phyloP scores from a whole-genome alignment of 2,329 filamentous ascomycete genomes.

The Cryphonectria japonica region DNA sequence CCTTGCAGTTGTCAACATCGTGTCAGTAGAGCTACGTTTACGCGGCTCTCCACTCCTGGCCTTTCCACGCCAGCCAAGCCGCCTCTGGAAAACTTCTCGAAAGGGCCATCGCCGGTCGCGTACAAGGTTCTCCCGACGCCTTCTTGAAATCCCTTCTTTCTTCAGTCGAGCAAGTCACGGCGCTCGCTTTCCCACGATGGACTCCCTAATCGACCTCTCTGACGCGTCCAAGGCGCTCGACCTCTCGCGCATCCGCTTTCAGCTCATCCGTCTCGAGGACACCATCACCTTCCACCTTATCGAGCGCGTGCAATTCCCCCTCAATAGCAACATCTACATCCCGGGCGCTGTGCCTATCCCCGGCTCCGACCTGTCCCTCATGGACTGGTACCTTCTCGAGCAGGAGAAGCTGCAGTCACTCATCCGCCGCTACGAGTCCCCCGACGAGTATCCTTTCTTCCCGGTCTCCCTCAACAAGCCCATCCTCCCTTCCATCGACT shows the following conservation, averaged over 20 bases:
- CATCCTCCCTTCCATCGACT: slow-evolving; percentile 84
- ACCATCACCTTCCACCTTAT: slow-evolving; percentile 97
- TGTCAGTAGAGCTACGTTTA: not conserved
- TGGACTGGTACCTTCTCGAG: slow-evolving; percentile 91
- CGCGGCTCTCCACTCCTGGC: not conserved
- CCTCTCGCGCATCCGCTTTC: slow-evolving; percentile 88
- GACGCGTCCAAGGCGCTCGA: slow-evolving; percentile 86
- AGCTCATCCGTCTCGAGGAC: slow-evolving; percentile 93
- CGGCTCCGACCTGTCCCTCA: slow-evolving; percentile 73
- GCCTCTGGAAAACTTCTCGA: no score
- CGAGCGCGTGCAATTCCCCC: slow-evolving; percentile 95
- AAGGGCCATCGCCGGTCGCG: not conserved
- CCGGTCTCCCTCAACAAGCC: slow-evolving; percentile 73
- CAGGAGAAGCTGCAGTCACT: slow-evolving; percentile 90
- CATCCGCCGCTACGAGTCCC: slow-evolving; percentile 92
- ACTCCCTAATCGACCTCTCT: slow-evolving; percentile 84
- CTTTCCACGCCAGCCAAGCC: not conserved
- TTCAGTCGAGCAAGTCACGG: not conserved
- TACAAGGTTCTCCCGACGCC: not conserved
- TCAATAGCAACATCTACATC: slow-evolving; percentile 85
- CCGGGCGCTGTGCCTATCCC: slow-evolving; percentile 82
- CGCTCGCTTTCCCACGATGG: slow-evolving; percentile 63
- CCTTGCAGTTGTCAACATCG: not conserved
- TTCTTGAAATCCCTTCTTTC: not conserved
- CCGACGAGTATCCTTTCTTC: slow-evolving; percentile 98